phyloP scores from a whole-genome alignment of 495 filamentous ascomycete genomes.

The Podospora conica region DNA sequence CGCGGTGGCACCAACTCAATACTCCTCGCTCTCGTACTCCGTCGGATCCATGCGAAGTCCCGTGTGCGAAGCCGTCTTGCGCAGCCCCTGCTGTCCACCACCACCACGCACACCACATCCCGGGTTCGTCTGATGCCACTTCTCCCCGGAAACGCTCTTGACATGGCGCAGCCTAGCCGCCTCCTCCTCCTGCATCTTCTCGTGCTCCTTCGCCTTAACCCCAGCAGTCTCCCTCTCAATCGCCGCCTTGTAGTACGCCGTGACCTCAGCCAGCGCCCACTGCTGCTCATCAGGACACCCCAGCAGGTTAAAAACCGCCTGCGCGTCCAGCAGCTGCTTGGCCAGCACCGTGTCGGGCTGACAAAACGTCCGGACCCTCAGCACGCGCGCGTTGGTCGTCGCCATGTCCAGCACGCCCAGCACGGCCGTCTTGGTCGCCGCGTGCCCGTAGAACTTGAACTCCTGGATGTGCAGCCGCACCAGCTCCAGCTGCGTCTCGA shows the following conservation, averaged over 20 bases:
- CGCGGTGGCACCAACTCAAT: too few species aligned
- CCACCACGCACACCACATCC: neutral
- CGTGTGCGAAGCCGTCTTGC: neutral
- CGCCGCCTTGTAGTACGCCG: conserved; percentile 32
- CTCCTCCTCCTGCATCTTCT: neutral
- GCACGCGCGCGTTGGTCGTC: conserved; percentile 33
- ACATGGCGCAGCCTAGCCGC: neutral
- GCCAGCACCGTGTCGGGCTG: conserved; percentile 44
- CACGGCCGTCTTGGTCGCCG: conserved; percentile 19
- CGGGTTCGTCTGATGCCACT: neutral
- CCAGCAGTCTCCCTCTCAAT: conserved; percentile 26
- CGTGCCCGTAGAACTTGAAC: conserved; percentile 40
- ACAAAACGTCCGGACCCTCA: conserved; percentile 40
- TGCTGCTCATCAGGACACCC: conserved; percentile 29
- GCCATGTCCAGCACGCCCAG: conserved; percentile 35
- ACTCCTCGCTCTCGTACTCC: neutral
- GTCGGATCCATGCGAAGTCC: neutral
- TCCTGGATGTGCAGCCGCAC: conserved; percentile 31
- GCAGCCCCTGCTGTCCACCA: neutral
- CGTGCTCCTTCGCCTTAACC: neutral
- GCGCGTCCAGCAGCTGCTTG: conserved; percentile 39
- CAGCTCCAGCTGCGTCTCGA: conserved; percentile 45
- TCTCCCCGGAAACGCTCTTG: neutral
- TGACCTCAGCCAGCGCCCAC: conserved; percentile 31
- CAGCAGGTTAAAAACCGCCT: conserved; percentile 33